These are phyloP conservation scores for Cutaneotrichosporon mucoides DNA, from an alignment of 1,284 basidiomycete genomes.

Conservation along the genomic window DNA sequence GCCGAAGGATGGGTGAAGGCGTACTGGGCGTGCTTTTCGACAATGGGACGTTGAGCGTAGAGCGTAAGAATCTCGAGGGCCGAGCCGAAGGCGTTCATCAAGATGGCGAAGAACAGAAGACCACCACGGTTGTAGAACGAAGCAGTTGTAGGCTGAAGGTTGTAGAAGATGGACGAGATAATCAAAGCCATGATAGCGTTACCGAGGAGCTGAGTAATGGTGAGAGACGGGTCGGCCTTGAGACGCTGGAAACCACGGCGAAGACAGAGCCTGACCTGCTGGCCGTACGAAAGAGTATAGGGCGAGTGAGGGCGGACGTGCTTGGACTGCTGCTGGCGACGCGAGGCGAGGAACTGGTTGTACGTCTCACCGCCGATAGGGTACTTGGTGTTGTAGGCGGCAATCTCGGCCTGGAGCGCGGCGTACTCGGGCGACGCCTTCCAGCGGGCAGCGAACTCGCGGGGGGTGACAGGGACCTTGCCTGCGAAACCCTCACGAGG, in stretches of 20 bases:
- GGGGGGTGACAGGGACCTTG: conserved; percentile 58
- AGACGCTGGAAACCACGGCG: conserved; percentile 49
- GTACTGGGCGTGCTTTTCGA: conserved; percentile 50
- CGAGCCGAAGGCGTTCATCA: conserved; percentile 44
- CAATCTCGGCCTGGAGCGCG: conserved; percentile 45
- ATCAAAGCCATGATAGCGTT: conserved; percentile 50
- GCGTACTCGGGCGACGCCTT: conserved; percentile 42
- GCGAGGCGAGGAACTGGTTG: conserved; percentile 47
- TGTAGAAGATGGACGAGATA: conserved; percentile 49
- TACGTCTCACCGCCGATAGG: conserved; percentile 46
- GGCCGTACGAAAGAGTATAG: conserved; percentile 49
- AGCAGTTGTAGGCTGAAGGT: conserved; percentile 36
- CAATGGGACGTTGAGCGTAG: conserved; percentile 51
- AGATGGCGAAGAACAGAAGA: conserved; percentile 51
- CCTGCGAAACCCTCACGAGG: conserved; percentile 53
- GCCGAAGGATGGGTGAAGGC: conserved; percentile 52
- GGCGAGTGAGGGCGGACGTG: conserved; percentile 44
- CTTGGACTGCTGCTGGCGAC: conserved; percentile 51
- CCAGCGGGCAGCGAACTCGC: conserved; percentile 56
- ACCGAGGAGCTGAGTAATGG: conserved; percentile 46
- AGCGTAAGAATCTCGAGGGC: conserved; percentile 49
- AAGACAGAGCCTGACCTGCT: conserved; percentile 50
- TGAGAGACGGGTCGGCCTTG: conserved; percentile 47
- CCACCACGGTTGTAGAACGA: conserved; percentile 43
- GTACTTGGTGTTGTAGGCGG: conserved; percentile 42